phyloP scores from a whole-genome alignment of 176 grass and related monocot genomes.

The Rhynchospora pubera region DNA sequence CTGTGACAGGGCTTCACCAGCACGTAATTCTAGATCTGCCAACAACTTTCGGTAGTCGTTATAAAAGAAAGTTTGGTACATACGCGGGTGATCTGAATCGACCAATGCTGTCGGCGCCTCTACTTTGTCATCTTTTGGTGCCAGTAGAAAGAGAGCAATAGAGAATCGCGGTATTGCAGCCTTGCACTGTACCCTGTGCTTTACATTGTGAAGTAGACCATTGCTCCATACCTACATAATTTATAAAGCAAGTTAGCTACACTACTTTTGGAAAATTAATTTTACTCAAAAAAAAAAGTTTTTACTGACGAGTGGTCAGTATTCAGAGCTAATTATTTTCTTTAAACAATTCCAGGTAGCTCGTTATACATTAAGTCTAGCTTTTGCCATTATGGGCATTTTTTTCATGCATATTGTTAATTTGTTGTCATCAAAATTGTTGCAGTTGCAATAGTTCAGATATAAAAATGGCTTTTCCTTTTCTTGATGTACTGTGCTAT shows the following conservation, averaged over 20 bases:
- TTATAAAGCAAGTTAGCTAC: neutral
- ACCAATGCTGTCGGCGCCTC: slow-evolving; percentile 43
- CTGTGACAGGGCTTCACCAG: slow-evolving; percentile 53
- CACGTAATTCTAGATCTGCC: slow-evolving; percentile 23
- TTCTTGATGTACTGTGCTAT: too few relatives aligned
- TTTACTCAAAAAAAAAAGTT: too few relatives aligned
- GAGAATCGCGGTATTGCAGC: slow-evolving; percentile 56
- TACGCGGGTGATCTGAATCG: slow-evolving; percentile 36
- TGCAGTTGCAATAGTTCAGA: too few relatives aligned
- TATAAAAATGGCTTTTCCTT: too few relatives aligned
- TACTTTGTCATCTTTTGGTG: slow-evolving; percentile 64
- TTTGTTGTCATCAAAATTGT: too few relatives aligned
- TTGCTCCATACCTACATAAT: slow-evolving; percentile 71
- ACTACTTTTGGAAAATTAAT: too few relatives aligned
- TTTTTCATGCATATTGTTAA: too few relatives aligned
- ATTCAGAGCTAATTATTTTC: too few relatives aligned
- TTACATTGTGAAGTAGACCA: slow-evolving; percentile 61
- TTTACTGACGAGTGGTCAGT: too few relatives aligned
- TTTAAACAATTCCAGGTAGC: too few relatives aligned
- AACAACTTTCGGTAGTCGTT: slow-evolving; percentile 52
- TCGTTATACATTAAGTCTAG: too few relatives aligned
- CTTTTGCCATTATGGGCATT: too few relatives aligned
- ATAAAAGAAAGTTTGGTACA: slow-evolving; percentile 51
- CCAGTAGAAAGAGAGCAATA: slow-evolving; percentile 71
- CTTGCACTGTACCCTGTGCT: slow-evolving; percentile 71